Base-by-base conservation (phyloP, 345 rosid species). In the Salix purpurea region DNA sequence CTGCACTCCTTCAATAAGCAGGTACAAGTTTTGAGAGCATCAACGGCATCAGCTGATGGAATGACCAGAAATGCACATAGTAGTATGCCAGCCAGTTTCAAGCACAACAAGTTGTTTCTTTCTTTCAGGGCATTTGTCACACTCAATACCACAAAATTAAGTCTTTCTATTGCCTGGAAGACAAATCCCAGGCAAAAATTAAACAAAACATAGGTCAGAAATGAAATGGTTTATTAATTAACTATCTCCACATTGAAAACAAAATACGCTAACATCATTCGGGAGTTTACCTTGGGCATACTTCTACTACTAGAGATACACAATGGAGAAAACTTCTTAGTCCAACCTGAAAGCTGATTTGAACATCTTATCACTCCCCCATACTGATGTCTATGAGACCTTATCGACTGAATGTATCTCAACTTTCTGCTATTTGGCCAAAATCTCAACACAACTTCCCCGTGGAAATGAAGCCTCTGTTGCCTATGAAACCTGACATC, bases 1-100 rank as follows among this genome's bases (percentile, higher is more conserved):
- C 99, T 91, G 97, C 97, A 95, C 46, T 88, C 94, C 84, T 88
- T 90, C 73, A 95, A 74, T 74, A 95, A 89, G 87, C 99, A 95
- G 61, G 94, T 65, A 74, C 99, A 95, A 42, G 99, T 95, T 83
- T 93, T 95, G 78, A 95, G 94, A 23, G 99, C 93, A 82, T 95
- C 99, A 75, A 86, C 92, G 15, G 98, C 99, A 21, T 84, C 88
- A 16, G 97, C 98, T 71, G 98, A 91, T 58, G 99, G 99, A 83
- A 89, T 87, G 24, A 91, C 58, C 81, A 95, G 84, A 54, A 90
- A 80, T 12, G 85, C 75, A 77, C 93, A 89, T 0, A 93, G 93
- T 65, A 93, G 58, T 72, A 91, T 52, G 61, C 91, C 86, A 1
- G 83, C 89, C 5, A 91, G 84, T 85, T 87, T 87, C 62, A 86